Percentiles rank a stretch among this genome's conserved stretches.
These are phyloP conservation scores for Huntiella omanensis DNA, from an alignment of 2,329 filamentous ascomycete species.

Conservation along the genomic window DNA sequence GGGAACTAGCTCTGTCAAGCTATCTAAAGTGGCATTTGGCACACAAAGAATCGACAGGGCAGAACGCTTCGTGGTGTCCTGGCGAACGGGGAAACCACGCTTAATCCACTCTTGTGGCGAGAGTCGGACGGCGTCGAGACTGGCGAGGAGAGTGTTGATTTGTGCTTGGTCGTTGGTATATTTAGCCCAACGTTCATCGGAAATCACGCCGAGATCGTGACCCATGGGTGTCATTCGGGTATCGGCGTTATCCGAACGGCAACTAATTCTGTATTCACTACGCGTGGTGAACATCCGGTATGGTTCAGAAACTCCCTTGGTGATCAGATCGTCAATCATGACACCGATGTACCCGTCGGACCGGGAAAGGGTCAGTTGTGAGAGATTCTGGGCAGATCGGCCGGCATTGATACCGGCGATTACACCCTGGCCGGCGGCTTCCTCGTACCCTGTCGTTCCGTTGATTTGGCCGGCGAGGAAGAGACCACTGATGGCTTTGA, in stretches of 20 bases:
- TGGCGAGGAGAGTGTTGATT: conserved; percentile 43
- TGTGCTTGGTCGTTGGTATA: conserved; percentile 48
- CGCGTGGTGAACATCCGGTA: conserved; percentile 97
- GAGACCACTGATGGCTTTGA: conserved; percentile 73
- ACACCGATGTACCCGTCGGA: conserved; percentile 93
- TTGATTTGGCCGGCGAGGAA: conserved; percentile 96
- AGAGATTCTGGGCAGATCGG: conserved; percentile 48
- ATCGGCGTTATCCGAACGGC: conserved; percentile 88
- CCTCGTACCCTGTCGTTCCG: conserved; percentile 94
- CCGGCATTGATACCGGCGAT: conserved; percentile 90
- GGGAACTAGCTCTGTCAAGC: conserved; percentile 39
- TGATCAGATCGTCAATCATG: conserved; percentile 96
- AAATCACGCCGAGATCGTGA: conserved; percentile 55
- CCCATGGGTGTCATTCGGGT: conserved; percentile 65
- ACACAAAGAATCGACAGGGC: conserved; percentile 67
- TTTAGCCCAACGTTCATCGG: conserved; percentile 55
- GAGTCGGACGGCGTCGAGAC: conserved; percentile 39
- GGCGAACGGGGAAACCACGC: conserved; percentile 49
- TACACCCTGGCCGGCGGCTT: conserved; percentile 84
- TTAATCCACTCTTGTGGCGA: conserved; percentile 48
- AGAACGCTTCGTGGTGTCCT: conserved; percentile 45
- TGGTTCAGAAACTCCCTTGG: conserved; percentile 89
- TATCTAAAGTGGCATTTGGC: conserved; percentile 36
- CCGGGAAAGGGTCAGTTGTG: conserved; percentile 50
- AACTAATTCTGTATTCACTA: conserved; percentile 86